Evolutionary conservation across 2,329 filamentous ascomycete genomes (phyloP).

Genomic region (Colletotrichum incanum): DNA sequence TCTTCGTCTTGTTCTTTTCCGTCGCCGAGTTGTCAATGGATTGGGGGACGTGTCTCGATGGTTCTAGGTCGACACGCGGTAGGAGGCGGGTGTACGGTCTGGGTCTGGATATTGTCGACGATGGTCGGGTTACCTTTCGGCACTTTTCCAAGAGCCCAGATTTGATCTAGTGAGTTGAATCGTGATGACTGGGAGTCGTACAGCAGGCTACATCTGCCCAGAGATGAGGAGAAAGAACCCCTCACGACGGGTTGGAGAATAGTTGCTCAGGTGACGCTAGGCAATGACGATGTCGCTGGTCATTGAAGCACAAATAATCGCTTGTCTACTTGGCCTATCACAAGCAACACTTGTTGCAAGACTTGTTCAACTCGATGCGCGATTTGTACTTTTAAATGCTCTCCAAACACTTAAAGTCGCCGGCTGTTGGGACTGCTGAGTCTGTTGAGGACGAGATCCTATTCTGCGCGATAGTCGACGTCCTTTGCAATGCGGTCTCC

Average conservation of each 20-base stretch:
- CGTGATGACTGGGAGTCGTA: neutral
- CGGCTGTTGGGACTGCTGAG: neutral
- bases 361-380: too few species aligned
- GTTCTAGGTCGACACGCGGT: neutral
- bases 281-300: slow-evolving; percentile 13
- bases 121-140: neutral
- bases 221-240: neutral
- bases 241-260: neutral
- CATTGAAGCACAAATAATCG: neutral
- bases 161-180: neutral
- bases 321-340: neutral
- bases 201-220: slow-evolving; percentile 1
- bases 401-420: too few species aligned
- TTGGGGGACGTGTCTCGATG: neutral
- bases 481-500: neutral
- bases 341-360: too few species aligned
- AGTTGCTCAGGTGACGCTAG: slow-evolving; percentile 1
- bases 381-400: too few species aligned
- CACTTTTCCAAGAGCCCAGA: neutral
- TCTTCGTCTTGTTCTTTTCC: slow-evolving; percentile 23
- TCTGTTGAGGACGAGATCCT: neutral
- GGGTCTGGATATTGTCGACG: too few species aligned
- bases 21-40: slow-evolving; percentile 13
- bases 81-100: neutral
- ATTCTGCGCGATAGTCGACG: too few species aligned